Evolutionary conservation across 148 eudicot species (phyloP), one percentile per base, ranked within the genome.

Genomic region (Arbutus unedo): DNA sequence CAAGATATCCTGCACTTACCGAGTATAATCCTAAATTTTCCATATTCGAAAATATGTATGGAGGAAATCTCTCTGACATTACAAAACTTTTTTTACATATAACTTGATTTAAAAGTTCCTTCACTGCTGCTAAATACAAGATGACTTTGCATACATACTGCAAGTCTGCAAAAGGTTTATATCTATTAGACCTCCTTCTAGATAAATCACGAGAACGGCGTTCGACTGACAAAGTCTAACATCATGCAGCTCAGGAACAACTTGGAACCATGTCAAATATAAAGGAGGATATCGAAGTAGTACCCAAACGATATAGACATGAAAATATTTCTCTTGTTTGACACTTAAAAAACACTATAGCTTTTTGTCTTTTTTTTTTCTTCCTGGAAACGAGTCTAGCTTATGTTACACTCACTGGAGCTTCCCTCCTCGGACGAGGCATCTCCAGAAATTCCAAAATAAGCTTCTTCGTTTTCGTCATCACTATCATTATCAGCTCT

Each of bases 331-430:
- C 55, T 74, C 71, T 84, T 51, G 50, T 78, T 7, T 7, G 18
- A 57, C 38, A 54, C 41, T 3, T 19, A 14, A 66, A 54, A 54
- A 14, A 66, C 23, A 66, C 43, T 4, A 25, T 25, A 25, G 43
- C 11, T 23, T 64, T 23, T 0, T 38, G 11, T 21, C 10, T 60
- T 59, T n/a, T 23, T 57, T 5, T 1, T 18, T 59, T 6, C 6
- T 60, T 60, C 38, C 38, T 31, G 38, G n/a, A 55, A 18, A 66
- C 44, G 25, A 10, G 6, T 81, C 90, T 92, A 92, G 87, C 89
- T 87, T 82, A 93, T 87, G 83, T 75, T 89, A 88, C 97, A 91
- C 73, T 93, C 93, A 79, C 83, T 83, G 68, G 90, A 81, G 76
- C 86, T 81, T 59, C 72, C 92, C 67, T 89, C 71, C 5, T 66